Percentiles rank a stretch among this genome's conserved stretches.
Conservation (phyloP, 176 grass and related monocot genomes). For the Carex littledalei region DNA sequence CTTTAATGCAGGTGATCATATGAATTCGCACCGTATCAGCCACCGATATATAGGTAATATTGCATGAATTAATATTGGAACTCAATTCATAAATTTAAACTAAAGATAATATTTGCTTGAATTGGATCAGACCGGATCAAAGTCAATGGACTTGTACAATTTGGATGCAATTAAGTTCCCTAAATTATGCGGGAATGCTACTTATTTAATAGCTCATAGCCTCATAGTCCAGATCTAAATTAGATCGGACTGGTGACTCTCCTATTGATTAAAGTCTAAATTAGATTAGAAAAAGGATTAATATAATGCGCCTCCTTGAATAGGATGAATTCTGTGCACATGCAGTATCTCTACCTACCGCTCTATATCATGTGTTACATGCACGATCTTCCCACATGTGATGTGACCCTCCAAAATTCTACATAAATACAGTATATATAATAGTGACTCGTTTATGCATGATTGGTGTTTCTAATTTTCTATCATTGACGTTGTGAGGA, state of each 20-base stretch:
- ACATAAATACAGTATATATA: not conserved
- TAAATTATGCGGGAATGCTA: not conserved
- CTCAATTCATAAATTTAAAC: no score
- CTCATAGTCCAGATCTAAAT: not conserved
- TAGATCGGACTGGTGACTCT: not conserved
- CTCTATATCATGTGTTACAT: not conserved
- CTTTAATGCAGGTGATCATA: no score
- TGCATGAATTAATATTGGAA: no score
- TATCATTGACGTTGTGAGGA: not conserved
- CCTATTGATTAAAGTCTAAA: not conserved
- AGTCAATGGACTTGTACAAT: not conserved
- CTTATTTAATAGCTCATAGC: not conserved
- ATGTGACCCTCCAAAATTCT: not conserved
- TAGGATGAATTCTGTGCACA: conserved; percentile 15
- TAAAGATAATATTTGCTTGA: no score
- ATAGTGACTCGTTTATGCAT: not conserved
- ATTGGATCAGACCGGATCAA: not conserved
- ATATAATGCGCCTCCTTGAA: not conserved
- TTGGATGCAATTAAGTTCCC: not conserved
- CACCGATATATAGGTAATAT: no score
- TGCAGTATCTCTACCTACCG: not conserved
- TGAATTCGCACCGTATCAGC: no score
- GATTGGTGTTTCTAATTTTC: no score
- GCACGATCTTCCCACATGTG: not conserved
- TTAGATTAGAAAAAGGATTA: not conserved